Base-by-base conservation (phyloP, 202 grass and related monocot species). In the Zoysia matrella region DNA sequence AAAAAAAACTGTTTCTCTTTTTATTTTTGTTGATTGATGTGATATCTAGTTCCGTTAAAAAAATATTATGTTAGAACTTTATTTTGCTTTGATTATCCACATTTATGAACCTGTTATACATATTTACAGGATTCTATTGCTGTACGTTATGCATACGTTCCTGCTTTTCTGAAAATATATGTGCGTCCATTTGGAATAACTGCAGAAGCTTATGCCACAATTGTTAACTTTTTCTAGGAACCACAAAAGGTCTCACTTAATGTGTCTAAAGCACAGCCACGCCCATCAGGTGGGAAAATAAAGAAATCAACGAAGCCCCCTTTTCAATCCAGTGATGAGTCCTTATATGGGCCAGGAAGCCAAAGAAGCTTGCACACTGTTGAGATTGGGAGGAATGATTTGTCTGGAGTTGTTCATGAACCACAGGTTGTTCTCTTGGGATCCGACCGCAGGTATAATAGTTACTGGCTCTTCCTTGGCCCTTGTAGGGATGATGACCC, bases 391-490 rank as follows among this genome's bases (percentile, higher is more conserved):
- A 84, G 61, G 62, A 88, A 89, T 45, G 68, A 70, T 76, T 62
- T 69, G 39, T 74, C 78, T 75, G 75, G 86, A 67, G 49, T 62
- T 89, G 76, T 69, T 61, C 85, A 91, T 68, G 87, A 71, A 82
- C 82, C 89, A 75, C 97, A 99, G 82, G 80, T 79, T 76, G 81
- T 99, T 89, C 77, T 79, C 83, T 85, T 99, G 76, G 97, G 97
- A 74, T 99, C 97, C 60, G 97, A 99, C 58, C 85, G 93, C 60
- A 87, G 97, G 81, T 99, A 96, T 86, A 99, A 99, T 76, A 94
- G 89, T 72, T 99, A 96, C 66, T 99, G 93, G 92, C 97, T 96
- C 56, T 96, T 99, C 68, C 88, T 99, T 86, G 93, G 97, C 66
- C 93, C 87, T 61, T 99, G 97, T 81, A 86, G 70, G 41, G 71